Base-by-base conservation (phyloP, 2,329 filamentous ascomycete genomes). In the Pseudocercospora musae region DNA sequence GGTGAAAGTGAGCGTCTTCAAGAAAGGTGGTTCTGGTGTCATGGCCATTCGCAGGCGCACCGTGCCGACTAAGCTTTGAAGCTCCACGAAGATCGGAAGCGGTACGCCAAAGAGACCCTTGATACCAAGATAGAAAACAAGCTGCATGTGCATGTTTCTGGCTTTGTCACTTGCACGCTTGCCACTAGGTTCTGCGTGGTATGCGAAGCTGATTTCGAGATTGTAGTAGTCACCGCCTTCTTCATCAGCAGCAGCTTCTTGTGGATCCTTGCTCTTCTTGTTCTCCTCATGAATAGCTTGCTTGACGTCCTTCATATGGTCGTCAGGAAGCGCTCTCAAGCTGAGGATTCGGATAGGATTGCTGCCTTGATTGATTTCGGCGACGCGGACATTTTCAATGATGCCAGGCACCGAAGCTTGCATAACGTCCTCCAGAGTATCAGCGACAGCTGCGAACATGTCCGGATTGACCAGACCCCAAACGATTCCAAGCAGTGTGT, bases 391-490 rank as follows among this genome's bases (percentile, higher is more conserved):
- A 68, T 96, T 95, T 75, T 98, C 93, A 67, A 99, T 92, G 42
- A 98, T 80, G 1, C 89, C 87, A 0, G 95, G 95, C 0, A 97
- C 90, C 0, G 92, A 96, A 20, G 93, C 94, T 75, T 96, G 92
- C 94, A 98, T 98, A 68, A 98, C 90, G 74, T 98, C 94, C 77
- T 95, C 91, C 5, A 95, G 84, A 11, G 91, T 97, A 73, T 98
- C 95, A n/a, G 93, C 93, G 8, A 97, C 85, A 5, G 86, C 86
- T n/a, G 86, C 81, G 75, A 99, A 95, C 90, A 98, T 96, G 48
- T 98, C 94, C 0, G 95, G 94, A 72, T 98, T 96, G 66, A 97
- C 88, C 3, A 98, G 80, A 0, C 91, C 90, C 95, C 95, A 99
- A 48, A 95, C 83, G 46, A 96, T 85, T 1, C 85, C 86, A 3